Conservation (phyloP, 169 alveolate genomes). For the Cryptosporidium sp. region DNA sequence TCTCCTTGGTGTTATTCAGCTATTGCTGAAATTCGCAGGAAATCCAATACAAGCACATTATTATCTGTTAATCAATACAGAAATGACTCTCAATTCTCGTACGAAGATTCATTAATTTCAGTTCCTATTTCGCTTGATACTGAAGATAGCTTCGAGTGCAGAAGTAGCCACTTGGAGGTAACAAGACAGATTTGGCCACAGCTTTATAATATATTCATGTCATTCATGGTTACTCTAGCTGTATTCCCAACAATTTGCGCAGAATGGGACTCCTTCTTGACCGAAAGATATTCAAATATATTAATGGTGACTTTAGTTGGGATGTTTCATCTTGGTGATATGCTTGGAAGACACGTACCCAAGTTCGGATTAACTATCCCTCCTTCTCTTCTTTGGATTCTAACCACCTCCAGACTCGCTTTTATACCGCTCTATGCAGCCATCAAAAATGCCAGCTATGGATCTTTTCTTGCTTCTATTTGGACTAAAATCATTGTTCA, state of each 20-base stretch:
- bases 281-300: slow-evolving; percentile 33
- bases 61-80: neutral
- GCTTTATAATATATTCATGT: slow-evolving; percentile 70
- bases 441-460: slow-evolving; percentile 31
- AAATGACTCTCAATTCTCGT: slow-evolving; percentile 28
- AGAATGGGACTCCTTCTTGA: slow-evolving; percentile 47
- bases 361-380: slow-evolving; percentile 44
- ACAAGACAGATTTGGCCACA: slow-evolving; percentile 75
- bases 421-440: slow-evolving; percentile 62
- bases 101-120: slow-evolving; percentile 53
- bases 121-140: slow-evolving; percentile 55
- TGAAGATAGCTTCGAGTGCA: slow-evolving; percentile 40
- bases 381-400: slow-evolving; percentile 70
- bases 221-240: slow-evolving; percentile 65
- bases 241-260: slow-evolving; percentile 68
- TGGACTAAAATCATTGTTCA: slow-evolving; percentile 45
- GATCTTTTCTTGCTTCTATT: slow-evolving; percentile 25
- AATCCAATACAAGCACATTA: slow-evolving; percentile 4
- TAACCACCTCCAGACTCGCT: slow-evolving; percentile 59
- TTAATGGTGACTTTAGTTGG: slow-evolving; percentile 51
- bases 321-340: slow-evolving; percentile 70
- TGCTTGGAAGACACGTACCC: slow-evolving; percentile 67
- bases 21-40: slow-evolving; percentile 59
- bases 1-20: slow-evolving; percentile 72
- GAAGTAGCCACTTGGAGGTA: slow-evolving; percentile 32